Conservation (phyloP, 2,329 filamentous ascomycete genomes). For the Pseudogymnoascus sp. region DNA sequence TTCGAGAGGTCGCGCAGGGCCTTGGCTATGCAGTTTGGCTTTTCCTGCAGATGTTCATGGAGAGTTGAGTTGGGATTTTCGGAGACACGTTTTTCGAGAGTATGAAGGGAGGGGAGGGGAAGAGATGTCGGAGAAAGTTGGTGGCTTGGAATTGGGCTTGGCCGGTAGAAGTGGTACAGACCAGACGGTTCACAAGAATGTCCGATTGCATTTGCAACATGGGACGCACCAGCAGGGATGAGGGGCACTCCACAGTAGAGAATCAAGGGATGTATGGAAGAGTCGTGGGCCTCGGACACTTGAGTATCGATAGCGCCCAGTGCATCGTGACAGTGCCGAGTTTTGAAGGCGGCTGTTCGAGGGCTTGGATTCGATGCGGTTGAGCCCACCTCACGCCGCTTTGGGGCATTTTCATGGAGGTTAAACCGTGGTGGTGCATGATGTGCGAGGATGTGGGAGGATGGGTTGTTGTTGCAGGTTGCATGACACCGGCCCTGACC, state of each 20-base stretch:
- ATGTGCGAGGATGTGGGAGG: not conserved
- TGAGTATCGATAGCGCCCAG: not conserved
- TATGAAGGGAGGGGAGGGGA: not conserved
- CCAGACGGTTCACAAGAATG: conserved; percentile 3
- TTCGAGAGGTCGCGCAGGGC: not conserved
- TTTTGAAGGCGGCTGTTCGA: conserved; percentile 6
- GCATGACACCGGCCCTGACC: not conserved
- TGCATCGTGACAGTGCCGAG: not conserved
- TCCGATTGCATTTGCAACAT: conserved; percentile 8
- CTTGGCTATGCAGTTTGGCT: not conserved
- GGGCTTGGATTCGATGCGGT: not conserved
- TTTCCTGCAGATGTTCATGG: conserved; percentile 2
- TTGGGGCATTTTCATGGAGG: not conserved
- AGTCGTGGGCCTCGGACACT: not conserved
- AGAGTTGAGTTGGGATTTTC: conserved; percentile 1
- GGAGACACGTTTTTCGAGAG: not conserved
- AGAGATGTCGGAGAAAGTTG: conserved; percentile 3
- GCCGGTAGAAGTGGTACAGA: conserved; percentile 5
- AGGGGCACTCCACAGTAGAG: conserved; percentile 3
- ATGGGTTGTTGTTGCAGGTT: not conserved
- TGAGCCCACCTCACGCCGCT: conserved; percentile 5
- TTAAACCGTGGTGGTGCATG: not conserved
- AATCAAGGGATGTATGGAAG: conserved; percentile 5
- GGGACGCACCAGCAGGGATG: conserved; percentile 7
- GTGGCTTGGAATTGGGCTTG: conserved; percentile 7